Evolutionary conservation across 306 rosid genomes (phyloP).

Genomic region (Corylus heterophylla): DNA sequence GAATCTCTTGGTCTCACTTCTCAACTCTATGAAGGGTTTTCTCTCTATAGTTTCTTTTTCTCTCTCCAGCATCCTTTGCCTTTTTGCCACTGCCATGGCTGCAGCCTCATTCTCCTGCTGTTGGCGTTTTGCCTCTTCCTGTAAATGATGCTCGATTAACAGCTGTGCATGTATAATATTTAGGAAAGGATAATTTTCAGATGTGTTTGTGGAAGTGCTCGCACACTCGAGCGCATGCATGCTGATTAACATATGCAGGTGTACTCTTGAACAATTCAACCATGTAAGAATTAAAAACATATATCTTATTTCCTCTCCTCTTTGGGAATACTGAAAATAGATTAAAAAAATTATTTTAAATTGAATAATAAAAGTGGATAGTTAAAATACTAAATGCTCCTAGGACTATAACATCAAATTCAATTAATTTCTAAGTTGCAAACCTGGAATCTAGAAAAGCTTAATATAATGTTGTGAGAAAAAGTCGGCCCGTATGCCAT

Average conservation of each 20-base stretch:
- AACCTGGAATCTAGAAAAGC: no score
- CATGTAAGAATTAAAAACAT: not conserved
- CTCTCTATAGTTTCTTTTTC: slow-evolving; percentile 79
- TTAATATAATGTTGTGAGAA: no score
- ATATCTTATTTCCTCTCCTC: no score
- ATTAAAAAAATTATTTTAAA: no score
- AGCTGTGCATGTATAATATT: slow-evolving; percentile 13
- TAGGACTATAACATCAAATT: not conserved
- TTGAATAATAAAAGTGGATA: no score
- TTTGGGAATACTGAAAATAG: no score
- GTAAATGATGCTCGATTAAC: slow-evolving; percentile 20
- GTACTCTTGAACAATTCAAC: not conserved
- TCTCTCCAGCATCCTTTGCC: slow-evolving; percentile 73
- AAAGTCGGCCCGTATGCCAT: no score
- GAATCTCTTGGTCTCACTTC: slow-evolving; percentile 78
- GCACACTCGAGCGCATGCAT: not conserved
- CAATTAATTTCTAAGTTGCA: not conserved
- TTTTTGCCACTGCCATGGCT: slow-evolving; percentile 60
- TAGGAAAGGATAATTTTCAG: not conserved
- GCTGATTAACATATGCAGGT: not conserved
- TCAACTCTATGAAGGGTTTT: slow-evolving; percentile 77
- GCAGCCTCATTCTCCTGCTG: slow-evolving; percentile 58
- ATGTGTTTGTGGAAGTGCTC: not conserved
- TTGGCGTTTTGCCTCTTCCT: slow-evolving; percentile 69
- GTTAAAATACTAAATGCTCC: no score